Conservation (phyloP, 148 eudicot species). For the Nepenthes mirabilis region DNA sequence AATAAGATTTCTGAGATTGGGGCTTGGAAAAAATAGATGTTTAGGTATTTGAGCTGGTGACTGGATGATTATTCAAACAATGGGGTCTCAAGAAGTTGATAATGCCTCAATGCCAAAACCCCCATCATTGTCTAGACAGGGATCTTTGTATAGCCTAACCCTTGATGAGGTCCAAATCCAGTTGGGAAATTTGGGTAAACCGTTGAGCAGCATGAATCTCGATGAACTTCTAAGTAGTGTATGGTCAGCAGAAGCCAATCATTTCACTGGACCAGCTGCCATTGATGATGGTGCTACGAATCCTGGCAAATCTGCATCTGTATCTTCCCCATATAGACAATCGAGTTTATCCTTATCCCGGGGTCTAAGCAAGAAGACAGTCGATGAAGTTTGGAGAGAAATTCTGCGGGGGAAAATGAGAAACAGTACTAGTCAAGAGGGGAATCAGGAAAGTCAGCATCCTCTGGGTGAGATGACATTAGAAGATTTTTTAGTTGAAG, state of each 20-base stretch:
- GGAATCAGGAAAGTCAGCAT: slow-evolving; percentile 35
- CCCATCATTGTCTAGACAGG: slow-evolving; percentile 16
- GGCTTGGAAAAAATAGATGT: slow-evolving; percentile 7
- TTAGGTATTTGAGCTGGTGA: slow-evolving; percentile 12
- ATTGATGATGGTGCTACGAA: not conserved
- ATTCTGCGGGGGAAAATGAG: slow-evolving; percentile 52
- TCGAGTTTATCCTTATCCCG: slow-evolving; percentile 29
- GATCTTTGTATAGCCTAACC: slow-evolving; percentile 80
- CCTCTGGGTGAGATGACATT: slow-evolving; percentile 81
- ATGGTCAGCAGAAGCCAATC: slow-evolving; percentile 49
- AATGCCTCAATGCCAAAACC: slow-evolving; percentile 23
- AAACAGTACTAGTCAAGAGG: slow-evolving; percentile 10
- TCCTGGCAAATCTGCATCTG: not conserved
- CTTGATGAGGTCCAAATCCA: slow-evolving; percentile 89
- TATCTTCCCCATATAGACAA: slow-evolving; percentile 7
- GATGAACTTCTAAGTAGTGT: slow-evolving; percentile 81
- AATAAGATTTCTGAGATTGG: slow-evolving; percentile 9
- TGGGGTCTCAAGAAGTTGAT: slow-evolving; percentile 75
- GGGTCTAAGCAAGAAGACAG: slow-evolving; percentile 79
- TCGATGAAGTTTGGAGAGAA: slow-evolving; percentile 87
- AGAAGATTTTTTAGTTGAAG: slow-evolving; percentile 85
- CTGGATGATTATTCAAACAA: slow-evolving; percentile 60
- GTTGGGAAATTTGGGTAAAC: slow-evolving; percentile 87
- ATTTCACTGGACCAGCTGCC: not conserved
- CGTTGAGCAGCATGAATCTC: slow-evolving; percentile 83